These are phyloP conservation scores for Dryas integrifolia DNA, from an alignment of 331 rosid genomes.

Conservation along the genomic window DNA sequence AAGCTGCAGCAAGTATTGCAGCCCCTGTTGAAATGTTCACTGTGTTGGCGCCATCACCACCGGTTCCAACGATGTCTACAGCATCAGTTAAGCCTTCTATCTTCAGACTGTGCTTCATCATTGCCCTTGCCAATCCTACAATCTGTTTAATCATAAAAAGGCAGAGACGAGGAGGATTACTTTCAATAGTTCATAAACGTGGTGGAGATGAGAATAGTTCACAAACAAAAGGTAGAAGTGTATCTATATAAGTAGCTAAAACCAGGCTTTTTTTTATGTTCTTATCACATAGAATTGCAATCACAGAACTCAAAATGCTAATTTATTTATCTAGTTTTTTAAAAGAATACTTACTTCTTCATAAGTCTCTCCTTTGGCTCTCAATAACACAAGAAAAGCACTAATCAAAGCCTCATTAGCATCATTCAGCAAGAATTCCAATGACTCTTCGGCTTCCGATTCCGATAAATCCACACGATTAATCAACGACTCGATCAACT, in stretches of 20 bases:
- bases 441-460: conserved; percentile 63
- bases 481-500: conserved; percentile 78
- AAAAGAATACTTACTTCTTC: conserved; percentile 59
- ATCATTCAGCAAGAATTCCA: conserved; percentile 60
- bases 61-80: conserved; percentile 94
- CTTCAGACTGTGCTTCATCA: conserved; percentile 67
- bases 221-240: not conserved
- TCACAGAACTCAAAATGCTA: not conserved
- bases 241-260: no score
- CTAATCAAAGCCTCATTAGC: conserved; percentile 72
- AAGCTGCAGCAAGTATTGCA: conserved; percentile 87
- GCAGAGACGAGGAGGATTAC: not conserved
- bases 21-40: conserved; percentile 94
- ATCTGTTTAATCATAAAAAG: conserved; percentile 42
- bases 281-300: not conserved
- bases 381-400: conserved; percentile 78
- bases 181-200: not conserved
- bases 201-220: not conserved
- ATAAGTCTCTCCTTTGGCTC: conserved; percentile 91
- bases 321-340: no score
- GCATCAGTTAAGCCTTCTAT: conserved; percentile 78
- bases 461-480: conserved; percentile 60
- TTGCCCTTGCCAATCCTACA: conserved; percentile 87
- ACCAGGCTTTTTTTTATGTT: no score
- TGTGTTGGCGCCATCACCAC: conserved; percentile 94